A percentile compares a stretch with the other conserved stretches of the same genome.
Evolutionary conservation across 108 stramenopile genomes (phyloP).

Genomic region (Fistulifera solaris): DNA sequence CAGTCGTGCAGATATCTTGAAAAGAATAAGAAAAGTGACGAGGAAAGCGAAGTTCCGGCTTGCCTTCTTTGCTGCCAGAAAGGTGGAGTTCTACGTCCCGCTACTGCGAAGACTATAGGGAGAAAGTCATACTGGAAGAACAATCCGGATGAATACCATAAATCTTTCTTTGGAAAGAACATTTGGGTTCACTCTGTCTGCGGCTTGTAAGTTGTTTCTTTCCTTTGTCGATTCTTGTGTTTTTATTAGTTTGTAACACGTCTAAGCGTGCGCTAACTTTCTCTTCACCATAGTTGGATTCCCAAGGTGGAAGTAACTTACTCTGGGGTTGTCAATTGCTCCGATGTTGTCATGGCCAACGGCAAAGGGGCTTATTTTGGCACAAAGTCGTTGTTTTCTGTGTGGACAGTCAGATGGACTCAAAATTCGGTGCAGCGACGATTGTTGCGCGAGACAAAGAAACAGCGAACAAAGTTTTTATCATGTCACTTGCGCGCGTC

Average conservation of each 20-base stretch:
- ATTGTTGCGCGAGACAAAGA: slow-evolving; percentile 29
- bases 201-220: slow-evolving; percentile 49
- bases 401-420: slow-evolving; percentile 55
- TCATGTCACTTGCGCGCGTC: slow-evolving; percentile 74
- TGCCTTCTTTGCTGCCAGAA: slow-evolving; percentile 62
- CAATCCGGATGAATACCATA: slow-evolving; percentile 33
- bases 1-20: slow-evolving; percentile 31
- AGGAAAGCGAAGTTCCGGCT: slow-evolving; percentile 30
- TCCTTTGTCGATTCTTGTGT: no score
- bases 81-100: slow-evolving; percentile 40
- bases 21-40: slow-evolving; percentile 15
- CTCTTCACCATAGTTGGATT: not conserved
- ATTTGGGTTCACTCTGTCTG: slow-evolving; percentile 61
- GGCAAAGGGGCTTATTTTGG: slow-evolving; percentile 41
- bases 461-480: slow-evolving; percentile 21
- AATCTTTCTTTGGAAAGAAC: slow-evolving; percentile 41
- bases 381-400: slow-evolving; percentile 39
- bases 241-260: no score
- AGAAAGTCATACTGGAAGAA: slow-evolving; percentile 44
- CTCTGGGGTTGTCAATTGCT: slow-evolving; percentile 14
- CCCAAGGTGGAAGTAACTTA: not conserved
- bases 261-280: not conserved
- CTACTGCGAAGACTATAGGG: slow-evolving; percentile 36
- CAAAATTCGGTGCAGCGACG: slow-evolving; percentile 47
- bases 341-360: slow-evolving; percentile 55